phyloP scores from a whole-genome alignment of 148 eudicot species.

The Arbutus unedo region DNA sequence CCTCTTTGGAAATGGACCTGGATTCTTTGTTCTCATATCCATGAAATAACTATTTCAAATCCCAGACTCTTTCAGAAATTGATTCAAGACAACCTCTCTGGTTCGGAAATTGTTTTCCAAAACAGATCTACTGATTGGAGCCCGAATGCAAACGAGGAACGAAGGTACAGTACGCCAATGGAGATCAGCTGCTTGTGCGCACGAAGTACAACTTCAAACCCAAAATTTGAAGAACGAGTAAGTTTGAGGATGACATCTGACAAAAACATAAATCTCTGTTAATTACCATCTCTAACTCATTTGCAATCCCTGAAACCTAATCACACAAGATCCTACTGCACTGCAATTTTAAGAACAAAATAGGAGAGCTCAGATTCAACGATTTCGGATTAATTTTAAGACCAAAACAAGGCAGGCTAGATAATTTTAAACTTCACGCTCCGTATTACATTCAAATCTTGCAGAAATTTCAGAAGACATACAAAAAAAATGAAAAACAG shows the following conservation, averaged over 20 bases:
- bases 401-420: background rate
- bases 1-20: background rate
- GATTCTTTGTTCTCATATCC: slow-evolving; percentile 17
- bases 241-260: background rate
- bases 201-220: background rate
- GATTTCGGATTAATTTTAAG: background rate
- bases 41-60: background rate
- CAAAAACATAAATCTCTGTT: slow-evolving; percentile 4
- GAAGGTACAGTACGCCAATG: background rate
- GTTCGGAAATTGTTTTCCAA: too few relatives aligned
- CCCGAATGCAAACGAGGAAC: background rate
- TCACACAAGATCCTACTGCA: background rate
- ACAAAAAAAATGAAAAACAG: too few relatives aligned
- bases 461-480: too few relatives aligned
- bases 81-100: background rate
- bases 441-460: background rate
- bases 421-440: background rate
- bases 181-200: background rate
- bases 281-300: background rate
- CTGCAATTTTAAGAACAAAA: background rate
- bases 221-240: background rate
- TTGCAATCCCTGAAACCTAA: background rate
- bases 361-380: background rate
- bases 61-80: background rate
- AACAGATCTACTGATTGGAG: background rate